A percentile compares a stretch with the other conserved stretches of the same genome.
These are phyloP conservation scores for Urtica urens DNA, from an alignment of 306 rosid genomes.

Conservation along the genomic window DNA sequence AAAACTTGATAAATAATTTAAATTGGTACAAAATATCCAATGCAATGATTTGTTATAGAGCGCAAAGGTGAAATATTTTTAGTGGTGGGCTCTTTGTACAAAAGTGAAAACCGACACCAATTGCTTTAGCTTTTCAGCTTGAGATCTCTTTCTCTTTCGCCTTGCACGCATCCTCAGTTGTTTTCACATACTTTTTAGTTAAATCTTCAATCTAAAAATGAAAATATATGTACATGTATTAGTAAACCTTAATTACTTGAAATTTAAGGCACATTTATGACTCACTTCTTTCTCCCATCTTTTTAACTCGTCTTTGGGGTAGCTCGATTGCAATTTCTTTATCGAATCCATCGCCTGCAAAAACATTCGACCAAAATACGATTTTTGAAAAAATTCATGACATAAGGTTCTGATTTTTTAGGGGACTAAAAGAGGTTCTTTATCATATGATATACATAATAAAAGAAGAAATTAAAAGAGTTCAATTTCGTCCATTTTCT, in stretches of 20 bases:
- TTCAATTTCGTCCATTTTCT: neutral
- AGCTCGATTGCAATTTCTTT: constrained; percentile 55
- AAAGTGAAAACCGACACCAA: neutral
- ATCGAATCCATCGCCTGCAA: constrained; percentile 76
- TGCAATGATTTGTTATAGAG: too few relatives aligned
- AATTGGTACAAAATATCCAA: too few relatives aligned
- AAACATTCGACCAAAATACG: neutral
- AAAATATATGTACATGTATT: neutral
- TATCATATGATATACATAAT: too few relatives aligned
- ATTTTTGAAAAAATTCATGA: too few relatives aligned
- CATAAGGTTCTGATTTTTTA: too few relatives aligned
- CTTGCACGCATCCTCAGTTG: constrained; percentile 73
- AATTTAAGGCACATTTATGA: constrained; percentile 1
- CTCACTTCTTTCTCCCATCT: constrained; percentile 90
- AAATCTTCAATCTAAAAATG: constrained; percentile 59
- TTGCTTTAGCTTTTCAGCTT: constrained; percentile 32
- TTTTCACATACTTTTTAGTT: constrained; percentile 71
- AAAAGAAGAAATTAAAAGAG: neutral
- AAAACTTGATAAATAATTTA: too few relatives aligned
- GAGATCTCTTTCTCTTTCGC: constrained; percentile 77
- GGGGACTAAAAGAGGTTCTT: too few relatives aligned
- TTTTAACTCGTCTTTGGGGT: constrained; percentile 79
- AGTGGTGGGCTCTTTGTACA: neutral
- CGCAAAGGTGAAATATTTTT: too few relatives aligned
- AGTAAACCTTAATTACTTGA: constrained; percentile 12